phyloP scores from a whole-genome alignment of 73 alveolate species.

The Tetrahymena thermophila region DNA sequence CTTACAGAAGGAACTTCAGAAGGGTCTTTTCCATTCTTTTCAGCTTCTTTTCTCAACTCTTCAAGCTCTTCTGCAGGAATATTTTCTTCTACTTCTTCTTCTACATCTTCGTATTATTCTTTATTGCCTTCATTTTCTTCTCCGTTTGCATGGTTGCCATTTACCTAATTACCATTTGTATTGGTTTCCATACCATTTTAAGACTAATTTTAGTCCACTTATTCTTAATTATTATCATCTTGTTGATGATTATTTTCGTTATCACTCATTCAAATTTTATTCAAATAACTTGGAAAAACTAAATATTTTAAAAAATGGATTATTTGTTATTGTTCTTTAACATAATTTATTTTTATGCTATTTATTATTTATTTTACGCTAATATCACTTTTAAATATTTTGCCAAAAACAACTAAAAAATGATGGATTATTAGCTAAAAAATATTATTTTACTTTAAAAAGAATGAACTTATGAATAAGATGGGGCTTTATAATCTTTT shows the following conservation, averaged over 20 bases:
- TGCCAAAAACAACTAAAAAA: neutral
- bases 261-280: neutral
- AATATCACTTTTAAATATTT: too few species aligned
- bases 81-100: conserved; percentile 27
- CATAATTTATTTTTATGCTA: neutral
- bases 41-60: conserved; percentile 22
- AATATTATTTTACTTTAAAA: neutral
- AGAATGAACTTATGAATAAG: neutral
- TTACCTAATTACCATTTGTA: neutral
- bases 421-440: neutral
- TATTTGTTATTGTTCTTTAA: neutral
- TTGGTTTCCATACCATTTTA: neutral
- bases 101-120: neutral
- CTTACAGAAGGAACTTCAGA: conserved; percentile 18
- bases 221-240: neutral
- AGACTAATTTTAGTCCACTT: neutral
- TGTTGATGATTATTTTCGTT: neutral
- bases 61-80: conserved; percentile 38
- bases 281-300: neutral
- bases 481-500: neutral
- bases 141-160: neutral
- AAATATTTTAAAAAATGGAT: neutral
- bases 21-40: conserved; percentile 10
- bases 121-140: neutral
- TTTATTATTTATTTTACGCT: neutral